Evolutionary conservation across 495 filamentous ascomycete genomes (phyloP).

Genomic region (Astrocystis sublimbata): DNA sequence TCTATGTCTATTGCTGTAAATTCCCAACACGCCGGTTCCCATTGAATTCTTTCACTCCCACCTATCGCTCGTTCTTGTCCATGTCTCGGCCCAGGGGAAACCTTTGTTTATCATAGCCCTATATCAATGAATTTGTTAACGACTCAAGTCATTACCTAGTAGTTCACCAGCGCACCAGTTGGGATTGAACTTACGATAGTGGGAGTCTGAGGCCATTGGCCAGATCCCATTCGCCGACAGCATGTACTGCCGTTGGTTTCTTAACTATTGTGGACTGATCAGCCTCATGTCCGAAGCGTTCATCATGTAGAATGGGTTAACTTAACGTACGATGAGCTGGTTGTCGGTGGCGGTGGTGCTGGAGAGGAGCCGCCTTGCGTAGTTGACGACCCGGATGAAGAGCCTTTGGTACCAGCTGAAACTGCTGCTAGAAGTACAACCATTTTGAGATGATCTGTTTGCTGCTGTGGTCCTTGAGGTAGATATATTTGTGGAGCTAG

Average conservation of each 20-base stretch:
- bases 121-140: not conserved
- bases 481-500: not conserved
- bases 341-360: constrained; percentile 2
- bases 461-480: not conserved
- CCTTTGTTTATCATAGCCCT: not conserved
- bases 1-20: not conserved
- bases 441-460: not conserved
- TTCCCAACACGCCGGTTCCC: not conserved
- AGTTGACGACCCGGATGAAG: not conserved
- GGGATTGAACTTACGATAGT: too few species aligned
- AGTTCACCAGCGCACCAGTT: too few species aligned
- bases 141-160: too few species aligned
- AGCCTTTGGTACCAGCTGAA: not conserved
- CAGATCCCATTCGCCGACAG: too few species aligned
- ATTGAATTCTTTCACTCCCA: not conserved
- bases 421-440: constrained; percentile 17
- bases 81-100: not conserved
- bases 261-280: not conserved
- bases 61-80: not conserved
- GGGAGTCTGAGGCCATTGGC: too few species aligned
- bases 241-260: too few species aligned
- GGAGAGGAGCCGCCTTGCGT: constrained; percentile 2
- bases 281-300: not conserved
- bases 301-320: not conserved
- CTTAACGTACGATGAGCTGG: constrained; percentile 9